A percentile compares a stretch with the other conserved stretches of the same genome.
Conservation (phyloP, 371 early-diverging fungal species). For the Batkoa obscura region DNA sequence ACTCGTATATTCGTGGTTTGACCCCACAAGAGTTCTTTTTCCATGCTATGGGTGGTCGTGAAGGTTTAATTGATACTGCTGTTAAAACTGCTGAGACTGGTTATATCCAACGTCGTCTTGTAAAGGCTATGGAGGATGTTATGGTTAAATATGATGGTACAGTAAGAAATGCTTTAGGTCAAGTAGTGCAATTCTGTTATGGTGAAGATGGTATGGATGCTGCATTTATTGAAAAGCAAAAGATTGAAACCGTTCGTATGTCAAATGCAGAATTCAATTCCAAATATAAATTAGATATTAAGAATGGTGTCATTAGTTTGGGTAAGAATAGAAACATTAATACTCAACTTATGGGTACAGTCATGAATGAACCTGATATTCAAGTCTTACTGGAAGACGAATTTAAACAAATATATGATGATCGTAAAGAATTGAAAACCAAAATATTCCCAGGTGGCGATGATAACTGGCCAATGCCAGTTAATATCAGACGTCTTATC, state of each 20-base stretch:
- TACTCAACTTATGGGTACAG: slow-evolving; percentile 21
- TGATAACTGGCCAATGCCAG: slow-evolving; percentile 72
- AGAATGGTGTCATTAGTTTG: slow-evolving; percentile 37
- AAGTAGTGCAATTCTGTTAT: slow-evolving; percentile 90
- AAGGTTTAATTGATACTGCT: slow-evolving; percentile 97
- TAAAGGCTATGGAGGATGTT: slow-evolving; percentile 98
- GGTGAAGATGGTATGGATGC: slow-evolving; percentile 99
- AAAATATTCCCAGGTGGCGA: slow-evolving; percentile 63
- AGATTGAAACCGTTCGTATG: slow-evolving; percentile 42
- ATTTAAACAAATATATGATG: slow-evolving; percentile 49
- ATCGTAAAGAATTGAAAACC: slow-evolving; percentile 50
- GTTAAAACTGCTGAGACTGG: slow-evolving; percentile 99
- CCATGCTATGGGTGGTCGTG: slow-evolving; percentile 99
- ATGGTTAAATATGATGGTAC: slow-evolving; percentile 97
- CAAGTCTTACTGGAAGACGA: slow-evolving; percentile 66
- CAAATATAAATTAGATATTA: slow-evolving; percentile 64
- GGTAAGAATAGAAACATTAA: slow-evolving; percentile 18
- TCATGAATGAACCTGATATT: slow-evolving; percentile 44
- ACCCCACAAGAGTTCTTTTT: slow-evolving; percentile 99
- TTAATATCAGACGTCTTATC: slow-evolving; percentile 76
- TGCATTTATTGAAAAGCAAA: slow-evolving; percentile 74
- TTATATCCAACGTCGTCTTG: slow-evolving; percentile 98
- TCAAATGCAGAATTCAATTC: slow-evolving; percentile 48
- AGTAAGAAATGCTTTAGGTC: slow-evolving; percentile 85
- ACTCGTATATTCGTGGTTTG: slow-evolving; percentile 94